These are phyloP conservation scores for Solanum okadae DNA, from an alignment of 257 asterid species.

Conservation along the genomic window DNA sequence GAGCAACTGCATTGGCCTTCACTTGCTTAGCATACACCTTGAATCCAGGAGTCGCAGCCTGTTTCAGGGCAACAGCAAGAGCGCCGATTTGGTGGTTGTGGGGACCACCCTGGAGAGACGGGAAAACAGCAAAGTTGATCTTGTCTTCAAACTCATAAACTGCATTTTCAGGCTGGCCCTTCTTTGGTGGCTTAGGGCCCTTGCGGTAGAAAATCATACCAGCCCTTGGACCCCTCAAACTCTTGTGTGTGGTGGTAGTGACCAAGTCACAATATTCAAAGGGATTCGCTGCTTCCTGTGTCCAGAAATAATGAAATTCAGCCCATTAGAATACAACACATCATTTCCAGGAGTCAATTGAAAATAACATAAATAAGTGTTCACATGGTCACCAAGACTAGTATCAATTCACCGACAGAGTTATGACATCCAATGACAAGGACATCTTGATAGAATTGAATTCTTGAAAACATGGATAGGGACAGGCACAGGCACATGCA, in stretches of 20 bases:
- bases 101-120: conserved; percentile 97
- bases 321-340: neutral
- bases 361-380: neutral
- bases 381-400: neutral
- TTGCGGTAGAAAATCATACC: conserved; percentile 45
- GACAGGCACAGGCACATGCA: neutral
- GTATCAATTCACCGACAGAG: neutral
- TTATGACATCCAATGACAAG: neutral
- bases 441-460: neutral
- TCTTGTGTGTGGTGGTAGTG: conserved; percentile 97
- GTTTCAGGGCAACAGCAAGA: conserved; percentile 93
- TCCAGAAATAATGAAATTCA: neutral
- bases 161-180: conserved; percentile 73
- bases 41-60: conserved; percentile 71
- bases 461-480: neutral
- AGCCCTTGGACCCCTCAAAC: conserved; percentile 86
- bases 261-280: conserved; percentile 87
- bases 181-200: conserved; percentile 49
- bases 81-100: conserved; percentile 99
- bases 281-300: conserved; percentile 70
- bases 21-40: conserved; percentile 93
- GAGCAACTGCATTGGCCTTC: conserved; percentile 87
- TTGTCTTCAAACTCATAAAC: conserved; percentile 93
- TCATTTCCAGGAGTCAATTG: neutral
- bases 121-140: conserved; percentile 94